Evolutionary conservation across 1,139 yeast genomes (phyloP), one percentile per base, ranked within the genome.

Genomic region (Zygoascus hellenicus): DNA sequence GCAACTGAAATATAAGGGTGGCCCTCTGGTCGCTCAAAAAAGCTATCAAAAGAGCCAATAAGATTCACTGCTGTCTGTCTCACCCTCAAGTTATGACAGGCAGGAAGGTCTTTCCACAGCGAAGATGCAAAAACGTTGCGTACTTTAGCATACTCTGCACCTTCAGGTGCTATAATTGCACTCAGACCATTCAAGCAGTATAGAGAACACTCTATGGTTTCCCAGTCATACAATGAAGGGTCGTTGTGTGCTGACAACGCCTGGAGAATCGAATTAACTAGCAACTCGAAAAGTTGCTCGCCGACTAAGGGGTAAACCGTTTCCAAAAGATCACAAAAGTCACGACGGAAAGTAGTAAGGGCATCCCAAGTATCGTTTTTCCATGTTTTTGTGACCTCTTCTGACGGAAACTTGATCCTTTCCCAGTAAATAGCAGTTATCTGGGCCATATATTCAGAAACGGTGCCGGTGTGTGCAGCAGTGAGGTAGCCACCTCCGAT

Each of bases 291-390:
- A 42, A 88, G 35, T 2, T 76, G 71, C 5, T 69, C 58, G 32
- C 84, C 84, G 44, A 87, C 68, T 11, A 85, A 68, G 0, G 88
- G 77, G 66, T 83, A 86, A 2, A 83, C 65, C 0, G 78, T 70
- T 47, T 87, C 90, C 55, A 86, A 77, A 45, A 89, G 71, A 57
- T 90, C 97, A 1, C 83, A 77, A 9, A 85, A 83, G 51, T 83
- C 90, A 19, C 77, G 68, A 55, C 96, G 74, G 61, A 80, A 90
- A 26, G 79, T 75, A 14, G 68, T 65, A 59, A 89, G 87, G 54
- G 82, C 92, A 16, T 70, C 73, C 54, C 71, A 60, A 14, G 52
- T 66, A 49, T 59, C 64, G 5, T 53, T 50, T 36, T 53, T 44
- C 69, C 68, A 55, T 13, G 31, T n/a, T 17, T 46, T 44, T 2